phyloP scores from a whole-genome alignment of 192 early-diverging fungal genomes.

The Coemansia asiatica region DNA sequence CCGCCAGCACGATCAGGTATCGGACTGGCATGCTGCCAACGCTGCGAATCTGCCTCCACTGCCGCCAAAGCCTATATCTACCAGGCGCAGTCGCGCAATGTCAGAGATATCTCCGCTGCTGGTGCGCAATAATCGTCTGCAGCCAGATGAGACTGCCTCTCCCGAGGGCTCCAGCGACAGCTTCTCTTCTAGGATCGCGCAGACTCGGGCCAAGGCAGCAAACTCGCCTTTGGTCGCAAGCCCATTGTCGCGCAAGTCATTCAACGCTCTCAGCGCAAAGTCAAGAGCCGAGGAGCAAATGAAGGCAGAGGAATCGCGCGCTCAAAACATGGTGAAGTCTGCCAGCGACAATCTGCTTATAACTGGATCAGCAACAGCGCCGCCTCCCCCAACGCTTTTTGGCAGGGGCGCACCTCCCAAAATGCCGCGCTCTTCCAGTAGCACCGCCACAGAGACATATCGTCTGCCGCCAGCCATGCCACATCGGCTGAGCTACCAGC shows the following conservation, averaged over 20 bases:
- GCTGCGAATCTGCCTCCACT: conserved; percentile 18
- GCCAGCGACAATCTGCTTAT: not conserved
- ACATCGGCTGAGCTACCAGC: conserved; percentile 35
- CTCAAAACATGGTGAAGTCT: conserved; percentile 12
- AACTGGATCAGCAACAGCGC: not conserved
- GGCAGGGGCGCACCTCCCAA: conserved; percentile 22
- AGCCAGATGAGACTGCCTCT: conserved; percentile 4
- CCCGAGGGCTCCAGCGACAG: conserved; percentile 4
- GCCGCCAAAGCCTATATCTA: conserved; percentile 25
- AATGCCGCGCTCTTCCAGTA: conserved; percentile 19
- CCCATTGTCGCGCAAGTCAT: conserved; percentile 46
- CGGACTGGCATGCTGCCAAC: conserved; percentile 24
- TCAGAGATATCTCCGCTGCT: conserved; percentile 40
- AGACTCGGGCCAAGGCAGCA: conserved; percentile 19
- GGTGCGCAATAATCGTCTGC: conserved; percentile 17
- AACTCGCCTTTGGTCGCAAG: conserved; percentile 47
- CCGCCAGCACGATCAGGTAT: not conserved
- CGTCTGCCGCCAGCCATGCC: conserved; percentile 14
- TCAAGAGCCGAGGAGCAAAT: conserved; percentile 18
- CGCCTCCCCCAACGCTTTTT: conserved; percentile 6
- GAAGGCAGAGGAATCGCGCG: conserved; percentile 9
- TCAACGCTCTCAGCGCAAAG: conserved; percentile 25
- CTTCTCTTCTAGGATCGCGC: conserved; percentile 14
- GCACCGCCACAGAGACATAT: conserved; percentile 6
- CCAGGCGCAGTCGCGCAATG: conserved; percentile 41